Evolutionary conservation across 2,329 filamentous ascomycete genomes (phyloP), one percentile per base, ranked within the genome.

Genomic region (Neoscytalidium dimidiatum): DNA sequence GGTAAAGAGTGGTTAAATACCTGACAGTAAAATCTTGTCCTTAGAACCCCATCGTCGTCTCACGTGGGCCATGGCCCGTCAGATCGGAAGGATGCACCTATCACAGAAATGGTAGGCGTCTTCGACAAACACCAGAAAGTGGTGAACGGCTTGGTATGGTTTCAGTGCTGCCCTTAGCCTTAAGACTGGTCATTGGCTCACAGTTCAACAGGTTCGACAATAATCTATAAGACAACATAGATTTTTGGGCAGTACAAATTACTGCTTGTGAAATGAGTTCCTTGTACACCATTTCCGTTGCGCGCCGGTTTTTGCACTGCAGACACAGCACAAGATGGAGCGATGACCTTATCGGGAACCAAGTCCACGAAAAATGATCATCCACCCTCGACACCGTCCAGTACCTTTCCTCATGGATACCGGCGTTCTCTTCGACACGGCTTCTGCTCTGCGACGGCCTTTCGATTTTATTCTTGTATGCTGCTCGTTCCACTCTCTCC

Each of bases 1-100:
- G 95, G 67, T 81, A 80, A 70, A 73, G 31, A 33, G 13, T 19
- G 13, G 31, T 35, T 35, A 35, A 61, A 41, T 17, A 14, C 64
- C n/a, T 56, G 41, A 41, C 38, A 38, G 43, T 35, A 14, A 26
- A 17, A 19, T 17, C n/a, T 49, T n/a, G 13, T 33, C 6, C n/a
- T 9, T 9, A 9, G 3, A 49, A 52, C 14, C 46, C 48, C 23
- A 3, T n/a, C 8, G 29, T 33, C 3, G 29, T 31, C 26, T 28
- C 14, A 38, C 29, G 23, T 23, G 13, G 9, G 19, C 43, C 28
- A 49, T 3, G 21, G 17, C 31, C 19, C 13, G 28, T 5, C 33
- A 6, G 29, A 33, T 5, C 9, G 11, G 11, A 53, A 31, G 33
- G 61, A 48, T 26, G 26, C 17, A 8, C n/a, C 48, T 5, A 48